A percentile compares a stretch with the other conserved stretches of the same genome.
phyloP scores from a whole-genome alignment of 805 yeast genomes.

The Ogataea allantospora region DNA sequence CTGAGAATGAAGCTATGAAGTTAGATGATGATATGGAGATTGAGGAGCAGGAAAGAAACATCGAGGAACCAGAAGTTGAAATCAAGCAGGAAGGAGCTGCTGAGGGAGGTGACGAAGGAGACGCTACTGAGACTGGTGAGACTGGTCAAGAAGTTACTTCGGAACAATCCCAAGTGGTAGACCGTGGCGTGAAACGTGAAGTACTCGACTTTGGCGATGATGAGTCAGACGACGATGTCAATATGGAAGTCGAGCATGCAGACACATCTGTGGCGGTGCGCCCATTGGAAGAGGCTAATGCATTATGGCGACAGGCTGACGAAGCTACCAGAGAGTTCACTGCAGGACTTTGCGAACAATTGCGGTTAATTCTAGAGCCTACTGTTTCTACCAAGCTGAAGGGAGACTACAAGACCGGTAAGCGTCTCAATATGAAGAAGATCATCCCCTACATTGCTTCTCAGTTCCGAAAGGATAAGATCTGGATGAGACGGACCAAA shows the following conservation, averaged over 20 bases:
- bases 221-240: slow-evolving; percentile 34
- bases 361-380: slow-evolving; percentile 90
- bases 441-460: slow-evolving; percentile 98
- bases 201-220: slow-evolving; percentile 38
- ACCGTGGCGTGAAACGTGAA: slow-evolving; percentile 41
- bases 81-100: slow-evolving; percentile 24
- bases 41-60: slow-evolving; percentile 58
- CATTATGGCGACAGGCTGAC: slow-evolving; percentile 81
- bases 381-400: slow-evolving; percentile 90
- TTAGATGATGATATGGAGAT: slow-evolving; percentile 80
- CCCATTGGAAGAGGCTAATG: slow-evolving; percentile 60
- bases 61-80: slow-evolving; percentile 34
- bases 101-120: slow-evolving; percentile 33
- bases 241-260: slow-evolving; percentile 14
- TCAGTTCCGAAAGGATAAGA: slow-evolving; percentile 94
- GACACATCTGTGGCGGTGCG: slow-evolving; percentile 22
- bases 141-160: slow-evolving; percentile 4
- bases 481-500: slow-evolving; percentile 96
- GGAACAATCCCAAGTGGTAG: slow-evolving; percentile 8
- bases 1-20: slow-evolving; percentile 71
- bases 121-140: slow-evolving; percentile 18
- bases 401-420: slow-evolving; percentile 98
- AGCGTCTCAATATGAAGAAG: slow-evolving; percentile 93
- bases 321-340: slow-evolving; percentile 84
- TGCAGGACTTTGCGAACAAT: slow-evolving; percentile 85